Conservation (phyloP, 331 rosid genomes). For the Prunus yedoensis region DNA sequence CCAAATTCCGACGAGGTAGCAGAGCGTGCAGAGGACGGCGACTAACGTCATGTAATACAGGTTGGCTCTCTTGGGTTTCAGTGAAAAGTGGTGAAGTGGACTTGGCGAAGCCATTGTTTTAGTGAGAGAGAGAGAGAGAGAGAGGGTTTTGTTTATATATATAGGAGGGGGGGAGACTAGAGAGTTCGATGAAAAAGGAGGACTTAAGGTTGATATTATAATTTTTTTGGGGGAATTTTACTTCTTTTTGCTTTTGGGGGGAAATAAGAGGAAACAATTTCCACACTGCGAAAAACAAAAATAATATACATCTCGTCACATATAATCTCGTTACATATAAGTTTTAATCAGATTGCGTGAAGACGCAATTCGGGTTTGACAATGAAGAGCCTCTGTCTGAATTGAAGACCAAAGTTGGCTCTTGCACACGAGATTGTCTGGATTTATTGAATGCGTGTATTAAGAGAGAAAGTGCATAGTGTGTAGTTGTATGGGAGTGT, state of each 20-base stretch:
- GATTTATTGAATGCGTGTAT: conserved; percentile 1
- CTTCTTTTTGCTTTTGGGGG: neutral
- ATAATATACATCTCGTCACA: too few species aligned
- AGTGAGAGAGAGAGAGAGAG: neutral
- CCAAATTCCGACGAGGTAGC: conserved; percentile 68
- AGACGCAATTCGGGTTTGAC: neutral
- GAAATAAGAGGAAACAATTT: too few species aligned
- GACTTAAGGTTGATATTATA: conserved; percentile 11
- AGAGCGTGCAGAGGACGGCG: conserved; percentile 53
- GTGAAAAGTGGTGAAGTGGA: conserved; percentile 16
- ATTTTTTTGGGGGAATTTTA: too few species aligned
- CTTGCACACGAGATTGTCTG: neutral
- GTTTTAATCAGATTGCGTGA: neutral
- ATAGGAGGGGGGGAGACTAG: neutral
- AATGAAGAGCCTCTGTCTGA: neutral
- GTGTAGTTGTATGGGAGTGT: neutral
- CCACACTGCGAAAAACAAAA: fast-evolving
- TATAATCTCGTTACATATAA: too few species aligned
- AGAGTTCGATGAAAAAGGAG: neutral
- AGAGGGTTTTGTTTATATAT: neutral
- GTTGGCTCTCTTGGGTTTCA: conserved; percentile 39
- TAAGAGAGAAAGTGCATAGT: too few species aligned
- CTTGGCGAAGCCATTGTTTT: conserved; percentile 42
- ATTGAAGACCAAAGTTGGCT: neutral
- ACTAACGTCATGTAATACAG: conserved; percentile 34